These are phyloP conservation scores for Eucalyptus rudis DNA, from an alignment of 345 rosid genomes.

Conservation along the genomic window DNA sequence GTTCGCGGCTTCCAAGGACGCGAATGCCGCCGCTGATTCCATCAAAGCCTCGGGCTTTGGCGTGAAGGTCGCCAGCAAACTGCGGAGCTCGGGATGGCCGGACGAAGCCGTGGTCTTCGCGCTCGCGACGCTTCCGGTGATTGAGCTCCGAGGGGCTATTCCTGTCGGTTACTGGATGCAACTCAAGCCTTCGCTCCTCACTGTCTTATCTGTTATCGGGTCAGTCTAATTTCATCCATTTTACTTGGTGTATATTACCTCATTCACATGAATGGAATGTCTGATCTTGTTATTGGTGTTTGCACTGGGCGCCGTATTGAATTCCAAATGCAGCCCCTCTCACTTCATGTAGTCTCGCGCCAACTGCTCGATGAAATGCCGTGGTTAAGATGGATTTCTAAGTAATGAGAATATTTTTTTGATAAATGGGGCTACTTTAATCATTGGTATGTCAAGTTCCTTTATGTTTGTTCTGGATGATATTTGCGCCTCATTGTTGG, in stretches of 20 bases:
- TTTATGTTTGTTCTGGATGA: not conserved
- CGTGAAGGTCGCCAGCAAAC: constrained; percentile 43
- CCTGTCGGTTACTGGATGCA: constrained; percentile 99
- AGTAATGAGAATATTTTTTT: not conserved
- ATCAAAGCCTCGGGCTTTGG: constrained; percentile 78
- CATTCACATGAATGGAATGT: not conserved
- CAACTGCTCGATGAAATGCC: not conserved
- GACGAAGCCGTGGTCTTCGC: constrained; percentile 84
- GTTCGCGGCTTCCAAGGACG: constrained; percentile 71
- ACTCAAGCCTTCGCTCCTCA: constrained; percentile 48
- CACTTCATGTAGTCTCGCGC: not conserved
- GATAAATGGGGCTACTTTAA: not conserved
- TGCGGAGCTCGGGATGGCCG: constrained; percentile 68
- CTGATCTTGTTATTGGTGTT: not conserved
- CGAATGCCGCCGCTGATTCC: constrained; percentile 76
- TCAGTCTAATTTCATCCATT: constrained; percentile 14
- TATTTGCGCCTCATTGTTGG: not conserved
- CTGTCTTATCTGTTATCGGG: constrained; percentile 60
- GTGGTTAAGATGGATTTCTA: not conserved
- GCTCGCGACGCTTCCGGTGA: constrained; percentile 79
- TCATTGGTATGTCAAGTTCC: not conserved
- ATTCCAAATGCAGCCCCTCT: not conserved
- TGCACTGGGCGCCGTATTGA: not conserved
- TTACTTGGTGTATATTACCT: not conserved
- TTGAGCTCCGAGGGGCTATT: constrained; percentile 94